Base-by-base conservation (phyloP, 2,329 filamentous ascomycete genomes). In the Colletotrichum theobromicola region DNA sequence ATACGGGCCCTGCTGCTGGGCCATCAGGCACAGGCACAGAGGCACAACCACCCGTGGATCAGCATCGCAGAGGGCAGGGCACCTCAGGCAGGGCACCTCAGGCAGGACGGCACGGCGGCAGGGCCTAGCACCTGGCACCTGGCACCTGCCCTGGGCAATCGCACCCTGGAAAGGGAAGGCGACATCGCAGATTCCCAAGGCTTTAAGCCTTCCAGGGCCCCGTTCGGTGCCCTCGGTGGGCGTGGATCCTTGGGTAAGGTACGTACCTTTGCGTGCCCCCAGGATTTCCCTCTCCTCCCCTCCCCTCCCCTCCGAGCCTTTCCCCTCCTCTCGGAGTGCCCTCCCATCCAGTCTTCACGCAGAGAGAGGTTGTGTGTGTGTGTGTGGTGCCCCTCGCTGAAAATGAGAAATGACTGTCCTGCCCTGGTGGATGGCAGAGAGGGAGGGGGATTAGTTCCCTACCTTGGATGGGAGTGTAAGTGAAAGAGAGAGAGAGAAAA, bases 111-210 rank as follows among this genome's bases (percentile, higher is more conserved):
- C n/a, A n/a, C n/a, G n/a, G n/a, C n/a, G n/a, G n/a, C 18, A 46
- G 42, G 18, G 18, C 18, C 5, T 46, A 46, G 10, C 42, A 46
- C 42, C 42, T 46, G 42, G 42, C 42, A 46, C 18, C 42, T 46
- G n/a, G 42, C n/a, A n/a, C n/a, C n/a, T n/a, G n/a, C n/a, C n/a
- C 42, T 50, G 42, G 65, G 35, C 50, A 70, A 73, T 70, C 70
- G 50, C 18, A 53, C 15, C 46, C 60, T 70, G 46, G 66, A 64
- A 37, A 34, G 37, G 66, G 60, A 70, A 65, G 66, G 66, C 50
- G 30, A 28, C 9, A 46, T 34, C n/a, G 42, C 42, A 50, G n/a
- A 50, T 50, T 50, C 42, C 42, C 61, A 30, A 26, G 61, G 61
- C 61, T 46, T 64, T 64, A 37, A 46, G 63, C 26, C 37, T 24